Conservation (phyloP, 306 rosid genomes). For the Prosopis cineraria region DNA sequence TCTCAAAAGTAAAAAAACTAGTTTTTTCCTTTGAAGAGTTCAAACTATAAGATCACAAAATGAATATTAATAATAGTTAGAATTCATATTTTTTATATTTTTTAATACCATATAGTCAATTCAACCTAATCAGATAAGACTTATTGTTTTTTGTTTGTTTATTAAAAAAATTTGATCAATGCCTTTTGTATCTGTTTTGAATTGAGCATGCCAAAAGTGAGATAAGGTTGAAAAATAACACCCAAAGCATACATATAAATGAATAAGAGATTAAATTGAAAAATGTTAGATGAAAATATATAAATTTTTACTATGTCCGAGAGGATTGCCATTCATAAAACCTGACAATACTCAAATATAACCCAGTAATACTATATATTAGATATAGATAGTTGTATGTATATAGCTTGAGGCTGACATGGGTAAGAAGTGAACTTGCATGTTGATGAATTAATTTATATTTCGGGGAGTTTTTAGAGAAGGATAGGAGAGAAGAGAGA, state of each 20-base stretch:
- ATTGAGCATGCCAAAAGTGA: not conserved
- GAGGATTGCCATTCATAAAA: not conserved
- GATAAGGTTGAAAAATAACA: not conserved
- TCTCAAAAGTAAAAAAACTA: not conserved
- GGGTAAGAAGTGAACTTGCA: slow-evolving; percentile 1
- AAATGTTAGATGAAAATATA: not conserved
- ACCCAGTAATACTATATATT: too few species aligned
- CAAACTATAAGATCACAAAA: not conserved
- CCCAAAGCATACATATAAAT: not conserved
- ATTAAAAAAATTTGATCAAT: not conserved
- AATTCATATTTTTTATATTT: not conserved
- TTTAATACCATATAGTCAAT: too few species aligned
- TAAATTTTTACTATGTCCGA: not conserved
- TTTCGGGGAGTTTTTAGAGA: slow-evolving; percentile 7
- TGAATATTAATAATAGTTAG: not conserved
- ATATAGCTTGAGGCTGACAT: slow-evolving; percentile 32
- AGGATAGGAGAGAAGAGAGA: slow-evolving; percentile 23
- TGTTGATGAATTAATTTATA: not conserved
- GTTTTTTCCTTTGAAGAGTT: not conserved
- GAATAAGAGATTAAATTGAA: not conserved
- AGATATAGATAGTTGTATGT: not conserved
- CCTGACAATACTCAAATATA: too few species aligned
- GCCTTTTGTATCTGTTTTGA: not conserved
- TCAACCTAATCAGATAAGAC: too few species aligned
- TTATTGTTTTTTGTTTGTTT: too few species aligned